Evolutionary conservation across 2,329 filamentous ascomycete species (phyloP), one percentile per base, ranked within the genome.

Genomic region (Penicillium sp.): DNA sequence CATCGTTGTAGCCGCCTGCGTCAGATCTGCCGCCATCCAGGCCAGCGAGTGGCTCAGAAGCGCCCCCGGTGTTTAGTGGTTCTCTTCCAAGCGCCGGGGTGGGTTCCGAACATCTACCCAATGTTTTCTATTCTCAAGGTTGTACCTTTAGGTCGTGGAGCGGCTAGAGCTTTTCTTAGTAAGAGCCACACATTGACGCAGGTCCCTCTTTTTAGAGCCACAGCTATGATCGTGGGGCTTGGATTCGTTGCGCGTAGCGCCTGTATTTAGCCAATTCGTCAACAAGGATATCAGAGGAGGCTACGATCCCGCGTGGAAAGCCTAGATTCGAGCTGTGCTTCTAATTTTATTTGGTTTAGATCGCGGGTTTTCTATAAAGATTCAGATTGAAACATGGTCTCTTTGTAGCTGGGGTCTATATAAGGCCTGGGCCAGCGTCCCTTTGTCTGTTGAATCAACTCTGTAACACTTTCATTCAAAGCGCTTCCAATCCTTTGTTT

Each of bases 81-180:
- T 44, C 41, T 7, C 13, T 44, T 61, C 63, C 66, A 73, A 66
- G 70, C 71, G 71, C 71, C 66, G 54, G 27, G 52, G 69, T 70
- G 68, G 70, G 61, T 55, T 55, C n/a, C 35, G 18, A 18, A 35
- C 49, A 18, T 35, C 49, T 22, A 16, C 22, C 27, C n/a, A 35
- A 43, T 41, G 33, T 35, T 16, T 35, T 33, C 31, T 19, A 22
- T 7, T 33, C 7, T 4, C 35, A 35, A 27, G 18, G 6, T 22
- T 18, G n/a, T 19, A 13, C 10, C 4, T n/a, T 31, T 4, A 16
- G 13, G 9, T 19, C n/a, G n/a, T 24, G 46, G 46, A 44, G 24
- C 33, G 10, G 24, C 31, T 16, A 14, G 24, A 52, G 36, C 50
- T 52, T 39, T 27, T 24, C 24, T 16, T 16, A 18, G 24, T 24